phyloP scores from a whole-genome alignment of 306 rosid species.

The Abrus pulchellus region DNA sequence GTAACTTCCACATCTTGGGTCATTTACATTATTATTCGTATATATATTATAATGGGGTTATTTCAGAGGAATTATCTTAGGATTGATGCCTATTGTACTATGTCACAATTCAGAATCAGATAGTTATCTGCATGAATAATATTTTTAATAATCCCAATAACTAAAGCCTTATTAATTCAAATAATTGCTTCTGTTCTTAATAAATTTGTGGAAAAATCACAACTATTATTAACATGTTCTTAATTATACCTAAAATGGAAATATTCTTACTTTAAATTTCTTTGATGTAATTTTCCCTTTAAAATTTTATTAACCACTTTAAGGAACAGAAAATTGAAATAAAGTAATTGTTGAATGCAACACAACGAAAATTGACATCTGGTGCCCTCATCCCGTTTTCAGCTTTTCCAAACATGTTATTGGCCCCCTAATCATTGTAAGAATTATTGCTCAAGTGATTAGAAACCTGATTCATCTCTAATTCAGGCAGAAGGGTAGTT shows the following conservation, averaged over 20 bases:
- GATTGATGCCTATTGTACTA: slow-evolving; percentile 3
- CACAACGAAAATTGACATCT: neutral
- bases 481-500: neutral
- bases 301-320: slow-evolving; percentile 1
- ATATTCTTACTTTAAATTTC: neutral
- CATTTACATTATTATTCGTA: neutral
- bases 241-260: neutral
- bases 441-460: neutral
- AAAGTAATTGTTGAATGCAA: neutral
- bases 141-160: slow-evolving; percentile 8
- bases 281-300: slow-evolving; percentile 23
- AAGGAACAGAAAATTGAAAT: slow-evolving; percentile 7
- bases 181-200: slow-evolving; percentile 1
- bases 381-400: neutral
- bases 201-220: neutral
- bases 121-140: slow-evolving; percentile 17
- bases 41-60: slow-evolving; percentile 17
- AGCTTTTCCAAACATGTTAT: slow-evolving; percentile 3
- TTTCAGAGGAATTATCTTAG: slow-evolving; percentile 10
- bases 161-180: neutral
- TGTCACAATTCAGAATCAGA: slow-evolving; percentile 8
- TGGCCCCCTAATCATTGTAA: neutral
- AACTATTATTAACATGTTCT: neutral
- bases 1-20: neutral
- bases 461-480: neutral